phyloP scores from a whole-genome alignment of 2,329 filamentous ascomycete species.

The Paracamarosporium sp. region DNA sequence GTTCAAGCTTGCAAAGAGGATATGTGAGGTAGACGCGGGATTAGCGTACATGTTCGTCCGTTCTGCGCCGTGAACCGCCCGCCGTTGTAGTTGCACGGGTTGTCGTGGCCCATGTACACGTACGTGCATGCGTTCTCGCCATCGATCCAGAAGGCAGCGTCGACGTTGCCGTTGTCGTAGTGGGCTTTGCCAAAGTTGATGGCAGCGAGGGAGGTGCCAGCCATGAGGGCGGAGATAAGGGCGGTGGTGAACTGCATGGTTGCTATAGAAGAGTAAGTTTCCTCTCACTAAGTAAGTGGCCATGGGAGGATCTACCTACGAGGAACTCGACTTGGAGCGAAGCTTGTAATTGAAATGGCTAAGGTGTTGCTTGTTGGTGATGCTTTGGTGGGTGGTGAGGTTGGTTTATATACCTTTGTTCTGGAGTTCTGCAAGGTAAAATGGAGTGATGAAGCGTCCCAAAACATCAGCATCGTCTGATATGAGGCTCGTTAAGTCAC shows the following conservation, averaged over 20 bases:
- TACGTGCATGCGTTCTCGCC: conserved; percentile 1
- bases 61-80: background rate
- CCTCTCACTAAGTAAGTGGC: too few relatives aligned
- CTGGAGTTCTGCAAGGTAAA: background rate
- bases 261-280: background rate
- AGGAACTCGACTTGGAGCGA: too few relatives aligned
- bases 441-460: background rate
- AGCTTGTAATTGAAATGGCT: background rate
- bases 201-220: background rate
- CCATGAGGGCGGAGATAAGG: background rate
- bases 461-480: background rate
- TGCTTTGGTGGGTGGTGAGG: background rate
- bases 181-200: conserved; percentile 1
- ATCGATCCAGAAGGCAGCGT: background rate
- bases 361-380: background rate
- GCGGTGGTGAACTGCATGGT: background rate
- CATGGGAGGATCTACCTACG: background rate
- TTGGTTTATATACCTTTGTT: background rate
- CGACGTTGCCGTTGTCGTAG: background rate
- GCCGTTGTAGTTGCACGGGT: background rate
- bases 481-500: background rate
- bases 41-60: background rate
- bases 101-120: background rate
- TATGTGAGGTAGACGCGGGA: background rate
- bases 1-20: background rate